Evolutionary conservation across 1,139 yeast species (phyloP).

Genomic region (Magnusiomyces magnusii): DNA sequence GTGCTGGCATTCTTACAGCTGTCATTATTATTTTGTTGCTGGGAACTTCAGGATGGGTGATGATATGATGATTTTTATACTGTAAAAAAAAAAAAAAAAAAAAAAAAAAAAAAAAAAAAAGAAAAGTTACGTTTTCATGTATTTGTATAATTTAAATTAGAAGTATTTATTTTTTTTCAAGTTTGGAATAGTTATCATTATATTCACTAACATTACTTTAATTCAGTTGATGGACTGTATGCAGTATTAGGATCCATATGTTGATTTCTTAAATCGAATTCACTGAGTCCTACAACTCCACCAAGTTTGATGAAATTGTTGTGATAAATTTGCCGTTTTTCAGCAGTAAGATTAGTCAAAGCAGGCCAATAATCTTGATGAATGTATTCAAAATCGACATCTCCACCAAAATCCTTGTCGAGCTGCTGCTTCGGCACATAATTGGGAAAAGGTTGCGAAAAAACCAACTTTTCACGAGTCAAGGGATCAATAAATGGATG

Average conservation of each 20-base stretch:
- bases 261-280: constrained; percentile 53
- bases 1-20: constrained; percentile 80
- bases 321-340: constrained; percentile 49
- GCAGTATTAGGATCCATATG: constrained; percentile 11
- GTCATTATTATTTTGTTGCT: constrained; percentile 52
- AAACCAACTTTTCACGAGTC: constrained; percentile 85
- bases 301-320: constrained; percentile 62
- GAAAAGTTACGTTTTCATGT: no score
- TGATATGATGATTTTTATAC: constrained; percentile 26
- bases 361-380: constrained; percentile 79
- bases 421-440: constrained; percentile 77
- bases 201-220: no score
- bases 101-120: no score
- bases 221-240: background rate
- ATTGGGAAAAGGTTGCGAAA: constrained; percentile 77
- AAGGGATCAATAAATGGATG: constrained; percentile 94
- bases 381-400: constrained; percentile 69
- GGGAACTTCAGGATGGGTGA: constrained; percentile 67
- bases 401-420: constrained; percentile 79
- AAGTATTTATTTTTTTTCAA: no score
- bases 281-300: constrained; percentile 68
- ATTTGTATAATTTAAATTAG: no score
- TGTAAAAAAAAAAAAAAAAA: no score
- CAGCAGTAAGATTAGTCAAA: constrained; percentile 50
- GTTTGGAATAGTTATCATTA: no score